phyloP scores from a whole-genome alignment of 2,329 filamentous ascomycete genomes.

The Pezicula rhizophila region DNA sequence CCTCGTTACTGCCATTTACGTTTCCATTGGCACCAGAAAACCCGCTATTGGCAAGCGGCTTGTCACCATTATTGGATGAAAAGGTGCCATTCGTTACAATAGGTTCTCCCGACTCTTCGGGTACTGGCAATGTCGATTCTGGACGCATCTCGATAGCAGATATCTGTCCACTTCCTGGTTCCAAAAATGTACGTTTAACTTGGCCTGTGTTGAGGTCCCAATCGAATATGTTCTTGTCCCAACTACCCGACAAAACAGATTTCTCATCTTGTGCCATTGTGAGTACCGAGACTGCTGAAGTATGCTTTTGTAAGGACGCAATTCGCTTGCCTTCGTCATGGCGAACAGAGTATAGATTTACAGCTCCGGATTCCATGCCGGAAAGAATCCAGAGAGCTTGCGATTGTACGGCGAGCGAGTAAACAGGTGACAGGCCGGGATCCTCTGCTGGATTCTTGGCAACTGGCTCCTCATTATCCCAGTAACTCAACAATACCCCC shows the following conservation, averaged over 20 bases:
- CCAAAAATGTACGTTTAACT: slow-evolving; percentile 72
- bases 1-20: slow-evolving; percentile 28
- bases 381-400: slow-evolving; percentile 88
- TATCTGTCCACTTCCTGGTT: slow-evolving; percentile 75
- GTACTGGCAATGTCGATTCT: slow-evolving; percentile 67
- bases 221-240: slow-evolving; percentile 91
- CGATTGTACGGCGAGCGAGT: slow-evolving; percentile 86
- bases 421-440: slow-evolving; percentile 75
- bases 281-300: slow-evolving; percentile 85
- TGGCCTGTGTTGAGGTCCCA: slow-evolving; percentile 91
- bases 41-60: slow-evolving; percentile 48
- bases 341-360: slow-evolving; percentile 87
- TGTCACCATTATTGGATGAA: slow-evolving; percentile 63
- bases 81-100: slow-evolving; percentile 63
- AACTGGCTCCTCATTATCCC: slow-evolving; percentile 86
- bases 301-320: slow-evolving; percentile 72
- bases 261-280: slow-evolving; percentile 77
- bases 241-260: slow-evolving; percentile 84
- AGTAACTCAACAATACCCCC: slow-evolving; percentile 90
- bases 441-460: slow-evolving; percentile 40
- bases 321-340: slow-evolving; percentile 94
- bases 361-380: slow-evolving; percentile 82
- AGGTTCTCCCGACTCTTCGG: slow-evolving; percentile 58
- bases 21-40: slow-evolving; percentile 23
- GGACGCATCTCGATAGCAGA: slow-evolving; percentile 83